A percentile compares a stretch with the other conserved stretches of the same genome.
Evolutionary conservation across 495 filamentous ascomycete genomes (phyloP).

Genomic region (Parachaetomium inaequale): DNA sequence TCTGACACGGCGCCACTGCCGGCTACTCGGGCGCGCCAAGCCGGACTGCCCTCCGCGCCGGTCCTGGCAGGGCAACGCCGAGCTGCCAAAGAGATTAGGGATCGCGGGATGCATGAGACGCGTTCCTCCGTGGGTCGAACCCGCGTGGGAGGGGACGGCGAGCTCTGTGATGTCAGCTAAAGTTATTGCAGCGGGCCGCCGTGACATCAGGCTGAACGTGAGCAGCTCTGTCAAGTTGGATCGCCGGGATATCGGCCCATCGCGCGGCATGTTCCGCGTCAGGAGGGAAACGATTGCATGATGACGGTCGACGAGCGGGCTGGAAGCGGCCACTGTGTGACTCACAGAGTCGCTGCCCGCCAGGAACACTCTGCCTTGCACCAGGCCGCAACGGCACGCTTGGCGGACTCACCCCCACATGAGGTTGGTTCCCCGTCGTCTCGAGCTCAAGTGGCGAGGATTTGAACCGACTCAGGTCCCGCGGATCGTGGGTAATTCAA

Average conservation of each 20-base stretch:
- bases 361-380: no score
- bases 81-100: constrained; percentile 14
- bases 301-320: no score
- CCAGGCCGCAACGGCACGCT: background rate
- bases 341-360: background rate
- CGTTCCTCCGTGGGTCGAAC: background rate
- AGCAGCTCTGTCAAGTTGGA: background rate
- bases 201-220: constrained; percentile 3
- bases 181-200: background rate
- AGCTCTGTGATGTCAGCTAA: background rate
- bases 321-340: background rate
- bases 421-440: background rate
- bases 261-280: background rate
- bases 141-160: background rate
- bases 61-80: background rate
- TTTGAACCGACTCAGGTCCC: background rate
- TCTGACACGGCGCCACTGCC: constrained; percentile 6
- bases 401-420: background rate
- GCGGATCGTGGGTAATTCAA: background rate
- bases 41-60: constrained; percentile 1
- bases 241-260: constrained; percentile 6
- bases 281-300: background rate
- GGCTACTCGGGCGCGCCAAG: constrained; percentile 6
- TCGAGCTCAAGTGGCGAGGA: background rate
- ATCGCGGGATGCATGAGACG: constrained; percentile 9